phyloP scores from a whole-genome alignment of 306 rosid genomes.

The Heteromeles arbutifolia region DNA sequence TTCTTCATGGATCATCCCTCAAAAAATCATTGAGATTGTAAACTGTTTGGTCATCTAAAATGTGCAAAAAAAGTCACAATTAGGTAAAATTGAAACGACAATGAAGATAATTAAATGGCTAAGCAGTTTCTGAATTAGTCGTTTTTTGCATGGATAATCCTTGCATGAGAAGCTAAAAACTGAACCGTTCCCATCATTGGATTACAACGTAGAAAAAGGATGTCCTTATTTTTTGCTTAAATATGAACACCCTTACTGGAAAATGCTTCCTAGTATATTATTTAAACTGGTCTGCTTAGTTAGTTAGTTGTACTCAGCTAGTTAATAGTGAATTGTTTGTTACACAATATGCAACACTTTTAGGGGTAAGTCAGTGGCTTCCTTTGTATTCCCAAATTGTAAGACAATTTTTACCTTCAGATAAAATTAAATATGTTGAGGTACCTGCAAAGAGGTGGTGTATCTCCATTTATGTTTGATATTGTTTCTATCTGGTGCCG shows the following conservation, averaged over 20 bases:
- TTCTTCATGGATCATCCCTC: too few species aligned
- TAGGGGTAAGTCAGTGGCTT: not conserved
- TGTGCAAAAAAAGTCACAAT: not conserved
- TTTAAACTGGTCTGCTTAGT: not conserved
- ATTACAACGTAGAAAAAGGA: not conserved
- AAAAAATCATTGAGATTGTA: too few species aligned
- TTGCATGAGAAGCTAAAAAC: not conserved
- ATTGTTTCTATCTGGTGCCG: not conserved
- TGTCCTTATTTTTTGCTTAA: not conserved
- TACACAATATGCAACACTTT: not conserved
- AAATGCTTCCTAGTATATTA: not conserved
- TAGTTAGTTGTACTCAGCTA: not conserved
- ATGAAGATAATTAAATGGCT: not conserved
- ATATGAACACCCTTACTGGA: not conserved
- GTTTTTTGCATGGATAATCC: not conserved
- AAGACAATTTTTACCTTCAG: not conserved
- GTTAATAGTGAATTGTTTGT: not conserved
- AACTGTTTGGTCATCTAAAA: not conserved
- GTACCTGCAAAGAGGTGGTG: not conserved
- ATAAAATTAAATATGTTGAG: not conserved
- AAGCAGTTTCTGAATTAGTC: not conserved
- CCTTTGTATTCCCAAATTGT: not conserved
- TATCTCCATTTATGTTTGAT: not conserved
- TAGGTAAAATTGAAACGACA: not conserved
- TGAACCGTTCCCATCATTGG: not conserved